These are phyloP conservation scores for Endocladia muricata DNA, from an alignment of 31 red algal genomes.

Conservation along the genomic window DNA sequence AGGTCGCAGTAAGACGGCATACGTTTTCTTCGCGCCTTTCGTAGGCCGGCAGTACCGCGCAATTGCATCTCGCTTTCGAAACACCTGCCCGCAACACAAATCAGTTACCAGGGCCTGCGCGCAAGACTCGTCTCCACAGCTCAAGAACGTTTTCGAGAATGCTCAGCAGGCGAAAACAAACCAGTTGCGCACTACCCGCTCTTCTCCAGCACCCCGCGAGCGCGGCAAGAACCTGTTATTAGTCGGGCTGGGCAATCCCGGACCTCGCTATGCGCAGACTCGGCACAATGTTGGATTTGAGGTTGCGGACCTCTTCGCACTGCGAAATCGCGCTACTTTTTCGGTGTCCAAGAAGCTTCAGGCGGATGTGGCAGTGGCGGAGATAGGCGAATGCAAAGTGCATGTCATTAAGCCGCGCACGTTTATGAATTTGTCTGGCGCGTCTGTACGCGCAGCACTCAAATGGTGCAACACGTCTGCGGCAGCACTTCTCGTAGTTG, in stretches of 20 bases:
- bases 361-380: constrained; percentile 32
- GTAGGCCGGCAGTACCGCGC: no score
- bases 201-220: no score
- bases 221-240: constrained; percentile 59
- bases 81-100: no score
- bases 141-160: no score
- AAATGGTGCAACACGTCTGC: constrained; percentile 35
- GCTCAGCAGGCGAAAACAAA: no score
- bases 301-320: constrained; percentile 58
- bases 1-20: no score
- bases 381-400: constrained; percentile 19
- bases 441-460: constrained; percentile 62
- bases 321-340: constrained; percentile 42
- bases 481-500: constrained; percentile 67
- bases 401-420: constrained; percentile 87
- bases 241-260: constrained; percentile 93
- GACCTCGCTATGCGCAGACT: constrained; percentile 63
- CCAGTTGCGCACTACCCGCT: no score
- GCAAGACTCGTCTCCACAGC: no score
- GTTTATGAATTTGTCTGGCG: constrained; percentile 92
- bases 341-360: constrained; percentile 6
- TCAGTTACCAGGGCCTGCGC: no score
- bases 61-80: no score
- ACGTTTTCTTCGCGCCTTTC: no score
- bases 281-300: constrained; percentile 94